Percentiles rank a stretch among this genome's conserved stretches.
Evolutionary conservation across 1,284 basidiomycete genomes (phyloP).

Genomic region (Veloporphyrellus conicus): DNA sequence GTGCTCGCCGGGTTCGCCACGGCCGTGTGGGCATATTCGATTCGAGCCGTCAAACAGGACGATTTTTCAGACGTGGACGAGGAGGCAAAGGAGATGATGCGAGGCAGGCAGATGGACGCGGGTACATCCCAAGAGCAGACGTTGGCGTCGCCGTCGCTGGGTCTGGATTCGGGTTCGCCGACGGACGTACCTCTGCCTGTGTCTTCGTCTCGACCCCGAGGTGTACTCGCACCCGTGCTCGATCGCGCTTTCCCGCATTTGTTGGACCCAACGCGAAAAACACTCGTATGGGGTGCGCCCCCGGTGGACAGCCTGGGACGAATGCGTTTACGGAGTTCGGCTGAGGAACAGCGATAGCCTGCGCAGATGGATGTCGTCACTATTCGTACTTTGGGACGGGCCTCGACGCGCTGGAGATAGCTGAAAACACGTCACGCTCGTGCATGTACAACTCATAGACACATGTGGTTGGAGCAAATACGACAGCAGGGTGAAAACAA

Average conservation of each 20-base stretch:
- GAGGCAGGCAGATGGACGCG: slow-evolving; percentile 23
- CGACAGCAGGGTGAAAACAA: too few relatives aligned
- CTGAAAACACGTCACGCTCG: too few relatives aligned
- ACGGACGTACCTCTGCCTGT: neutral
- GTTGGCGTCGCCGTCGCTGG: neutral
- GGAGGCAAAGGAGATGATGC: slow-evolving; percentile 56
- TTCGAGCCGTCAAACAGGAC: slow-evolving; percentile 90
- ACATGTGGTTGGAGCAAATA: too few relatives aligned
- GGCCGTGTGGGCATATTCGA: slow-evolving; percentile 91
- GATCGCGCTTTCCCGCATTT: slow-evolving; percentile 46
- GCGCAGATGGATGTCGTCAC: neutral
- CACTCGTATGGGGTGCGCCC: slow-evolving; percentile 67
- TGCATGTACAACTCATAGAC: too few relatives aligned
- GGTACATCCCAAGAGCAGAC: too few relatives aligned
- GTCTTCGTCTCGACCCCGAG: slow-evolving; percentile 22
- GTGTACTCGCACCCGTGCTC: slow-evolving; percentile 46
- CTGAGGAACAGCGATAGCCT: neutral
- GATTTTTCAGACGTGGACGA: slow-evolving; percentile 83
- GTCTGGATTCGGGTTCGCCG: neutral
- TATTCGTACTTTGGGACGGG: too few relatives aligned
- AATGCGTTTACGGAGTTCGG: slow-evolving; percentile 23
- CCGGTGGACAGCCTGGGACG: slow-evolving; percentile 55
- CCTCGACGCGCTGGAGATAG: too few relatives aligned
- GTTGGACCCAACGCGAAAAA: slow-evolving; percentile 57
- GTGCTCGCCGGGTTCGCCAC: slow-evolving; percentile 71